These are phyloP conservation scores for Lachancea quebecensis DNA, from an alignment of 805 yeast genomes.

Conservation along the genomic window DNA sequence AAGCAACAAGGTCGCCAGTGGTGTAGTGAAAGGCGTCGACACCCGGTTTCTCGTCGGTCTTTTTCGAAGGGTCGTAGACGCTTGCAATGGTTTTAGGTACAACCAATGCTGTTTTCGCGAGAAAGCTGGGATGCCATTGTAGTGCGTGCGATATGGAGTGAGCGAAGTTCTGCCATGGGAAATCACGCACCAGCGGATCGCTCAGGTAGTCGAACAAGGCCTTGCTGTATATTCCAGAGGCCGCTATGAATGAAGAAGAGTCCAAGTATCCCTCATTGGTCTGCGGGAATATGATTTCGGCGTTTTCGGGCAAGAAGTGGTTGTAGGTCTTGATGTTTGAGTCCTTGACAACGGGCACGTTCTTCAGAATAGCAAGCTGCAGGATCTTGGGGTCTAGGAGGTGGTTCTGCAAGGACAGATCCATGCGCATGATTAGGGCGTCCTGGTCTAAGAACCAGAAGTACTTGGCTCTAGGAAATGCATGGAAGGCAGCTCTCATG, in stretches of 20 bases:
- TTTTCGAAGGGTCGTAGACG: slow-evolving; percentile 34
- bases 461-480: slow-evolving; percentile 86
- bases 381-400: slow-evolving; percentile 55
- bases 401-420: slow-evolving; percentile 52
- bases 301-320: slow-evolving; percentile 46
- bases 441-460: slow-evolving; percentile 83
- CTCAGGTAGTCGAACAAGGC: slow-evolving; percentile 74
- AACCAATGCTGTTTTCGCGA: slow-evolving; percentile 67
- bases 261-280: slow-evolving; percentile 50
- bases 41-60: slow-evolving; percentile 16
- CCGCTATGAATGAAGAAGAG: slow-evolving; percentile 64
- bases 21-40: slow-evolving; percentile 45
- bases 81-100: slow-evolving; percentile 54
- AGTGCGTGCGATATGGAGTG: slow-evolving; percentile 73
- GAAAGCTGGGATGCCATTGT: slow-evolving; percentile 88
- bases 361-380: slow-evolving; percentile 56
- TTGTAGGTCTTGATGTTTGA: slow-evolving; percentile 48
- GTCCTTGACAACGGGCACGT: slow-evolving; percentile 52
- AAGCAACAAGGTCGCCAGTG: slow-evolving; percentile 61
- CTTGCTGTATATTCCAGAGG: slow-evolving; percentile 57
- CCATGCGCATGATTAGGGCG: slow-evolving; percentile 67
- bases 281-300: slow-evolving; percentile 64
- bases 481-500: slow-evolving; percentile 83
- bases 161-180: slow-evolving; percentile 38
- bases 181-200: slow-evolving; percentile 63